Base-by-base conservation (phyloP, 164 flowering plant species). In the Warburgia ugandensis region DNA sequence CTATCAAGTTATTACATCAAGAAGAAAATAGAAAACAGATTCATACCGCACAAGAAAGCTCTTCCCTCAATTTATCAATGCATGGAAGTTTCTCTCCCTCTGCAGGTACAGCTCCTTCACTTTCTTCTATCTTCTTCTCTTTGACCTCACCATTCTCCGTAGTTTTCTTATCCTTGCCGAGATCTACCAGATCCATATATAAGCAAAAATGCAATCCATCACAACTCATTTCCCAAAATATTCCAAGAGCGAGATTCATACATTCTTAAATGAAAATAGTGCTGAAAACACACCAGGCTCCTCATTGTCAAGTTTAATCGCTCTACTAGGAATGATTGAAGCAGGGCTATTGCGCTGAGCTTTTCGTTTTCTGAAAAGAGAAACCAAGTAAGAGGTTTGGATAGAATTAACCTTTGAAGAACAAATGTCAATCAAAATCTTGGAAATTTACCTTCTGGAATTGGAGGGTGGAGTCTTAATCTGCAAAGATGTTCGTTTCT, bases 21-120 rank as follows among this genome's bases (percentile, higher is more conserved):
- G 12, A 6, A 30, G 21, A n/a, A 10, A 37, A 20, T 29, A 38
- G n/a, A 2, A 29, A 20, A 21, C 5, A 38, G 20, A 45, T 52
- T n/a, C 80, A 68, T 69, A 91, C 98, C 11, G 95, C 94, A 42
- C 98, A 92, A 46, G 95, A 92, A 32, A 92, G 88, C 66, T 92
- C 97, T 55, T 91, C 96, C 51, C 81, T 71, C 1, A 87, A 77
- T 39, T 68, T 64, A 62, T 84, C 92, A 64, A 91, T 68, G 54
- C 85, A 80, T 0, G 77, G 82, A 63, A 77, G 70, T 22, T 41
- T 51, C 3, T 59, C 38, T 0, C n/a, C 59, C 56, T 52, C 20
- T 19, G 39, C 40, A 31, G 21, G 12, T 12, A 22, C 27, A 45
- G 55, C 13, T n/a, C 16, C 48, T 42, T 32, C 20, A 20, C n/a